phyloP scores from a whole-genome alignment of 768 basidiomycete genomes.

The Lanmaoa rubissima region DNA sequence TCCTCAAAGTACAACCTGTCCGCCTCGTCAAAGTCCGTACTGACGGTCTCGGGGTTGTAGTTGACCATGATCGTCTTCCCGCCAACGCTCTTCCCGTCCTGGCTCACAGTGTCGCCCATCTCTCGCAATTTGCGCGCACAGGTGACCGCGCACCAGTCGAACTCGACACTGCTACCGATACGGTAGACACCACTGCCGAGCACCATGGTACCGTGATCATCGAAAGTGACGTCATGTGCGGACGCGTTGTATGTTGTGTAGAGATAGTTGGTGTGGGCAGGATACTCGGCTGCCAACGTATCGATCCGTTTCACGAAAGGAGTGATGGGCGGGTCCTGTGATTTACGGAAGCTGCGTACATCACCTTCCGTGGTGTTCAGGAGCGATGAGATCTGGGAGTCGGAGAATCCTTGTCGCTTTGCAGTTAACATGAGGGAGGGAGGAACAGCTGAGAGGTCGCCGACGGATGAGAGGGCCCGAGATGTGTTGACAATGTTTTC shows the following conservation, averaged over 20 bases:
- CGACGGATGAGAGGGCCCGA: conserved; percentile 65
- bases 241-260: conserved; percentile 99
- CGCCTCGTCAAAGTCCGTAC: conserved; percentile 99
- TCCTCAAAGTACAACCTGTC: conserved; percentile 98
- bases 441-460: conserved; percentile 66
- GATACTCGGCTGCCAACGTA: conserved; percentile 97
- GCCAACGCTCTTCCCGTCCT: conserved; percentile 19
- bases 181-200: conserved; percentile 97
- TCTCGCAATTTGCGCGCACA: conserved; percentile 90
- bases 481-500: conserved; percentile 96
- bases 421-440: conserved; percentile 79
- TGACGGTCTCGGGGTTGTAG: conserved; percentile 99
- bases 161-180: conserved; percentile 97
- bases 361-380: conserved; percentile 68
- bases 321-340: conserved; percentile 65
- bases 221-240: conserved; percentile 91
- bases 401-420: conserved; percentile 95
- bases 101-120: conserved; percentile 53
- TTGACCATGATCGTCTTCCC: conserved; percentile 98
- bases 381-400: conserved; percentile 86
- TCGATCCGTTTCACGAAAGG: conserved; percentile 99
- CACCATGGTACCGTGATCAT: conserved; percentile 99
- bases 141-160: conserved; percentile 99
- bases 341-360: conserved; percentile 85
- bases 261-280: conserved; percentile 98